Percentiles rank a stretch among this genome's conserved stretches.
These are phyloP conservation scores for Sclerotinia nivalis DNA, from an alignment of 2,329 filamentous ascomycete species.

Conservation along the genomic window DNA sequence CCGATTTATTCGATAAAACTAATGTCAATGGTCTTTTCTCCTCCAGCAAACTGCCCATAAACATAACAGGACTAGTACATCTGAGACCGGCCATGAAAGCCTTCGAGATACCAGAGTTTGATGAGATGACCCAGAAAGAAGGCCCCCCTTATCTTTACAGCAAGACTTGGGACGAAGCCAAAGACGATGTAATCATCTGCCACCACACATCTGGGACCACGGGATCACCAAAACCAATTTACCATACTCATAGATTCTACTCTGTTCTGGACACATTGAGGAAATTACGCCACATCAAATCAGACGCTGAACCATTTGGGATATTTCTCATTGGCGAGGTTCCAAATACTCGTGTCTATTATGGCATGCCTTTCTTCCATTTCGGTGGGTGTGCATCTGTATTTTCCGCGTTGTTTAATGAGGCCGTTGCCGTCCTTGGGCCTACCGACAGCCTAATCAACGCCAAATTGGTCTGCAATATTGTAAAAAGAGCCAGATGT, in stretches of 20 bases:
- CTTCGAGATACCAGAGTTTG: conserved; percentile 30
- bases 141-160: conserved; percentile 36
- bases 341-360: no score
- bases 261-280: not conserved
- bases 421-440: no score
- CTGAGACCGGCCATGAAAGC: conserved; percentile 12
- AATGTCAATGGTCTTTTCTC: conserved; percentile 27
- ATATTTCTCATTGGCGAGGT: no score
- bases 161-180: conserved; percentile 42
- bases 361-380: no score
- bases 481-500: no score
- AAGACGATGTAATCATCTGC: conserved; percentile 42
- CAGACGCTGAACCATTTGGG: not conserved
- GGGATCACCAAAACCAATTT: conserved; percentile 58
- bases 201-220: conserved; percentile 49
- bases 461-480: no score
- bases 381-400: no score
- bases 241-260: not conserved
- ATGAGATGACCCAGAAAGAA: conserved; percentile 37
- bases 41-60: conserved; percentile 9
- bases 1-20: conserved; percentile 23
- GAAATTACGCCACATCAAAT: not conserved
- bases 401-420: no score
- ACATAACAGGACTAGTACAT: conserved; percentile 8
- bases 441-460: no score